Evolutionary conservation across 2,329 filamentous ascomycete genomes (phyloP), one percentile per base, ranked within the genome.

Genomic region (Colletotrichum orchidophilum): DNA sequence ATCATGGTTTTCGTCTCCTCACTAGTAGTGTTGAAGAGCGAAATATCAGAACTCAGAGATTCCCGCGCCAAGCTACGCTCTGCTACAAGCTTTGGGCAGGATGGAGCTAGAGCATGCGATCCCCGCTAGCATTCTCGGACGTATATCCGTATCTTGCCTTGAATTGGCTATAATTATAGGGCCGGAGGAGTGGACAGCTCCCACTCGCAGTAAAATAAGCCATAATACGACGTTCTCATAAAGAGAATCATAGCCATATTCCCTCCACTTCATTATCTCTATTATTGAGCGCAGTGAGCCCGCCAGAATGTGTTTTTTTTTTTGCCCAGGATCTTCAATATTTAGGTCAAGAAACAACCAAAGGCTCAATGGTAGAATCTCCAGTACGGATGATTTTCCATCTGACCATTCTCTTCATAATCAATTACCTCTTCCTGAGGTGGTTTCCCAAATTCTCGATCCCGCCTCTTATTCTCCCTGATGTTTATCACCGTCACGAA

Each of bases 381-480:
- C 68, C 68, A 70, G 12, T 67, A 67, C 2, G 63, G 57, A 50
- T 70, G 68, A 3, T 67, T 52, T n/a, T 70, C 68, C 68, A 70
- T 67, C 42, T 67, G 63, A 1, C 68, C 68, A 11, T 53, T 63
- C 26, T 70, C 68, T 1, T 70, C 68, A 24, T 61, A 70, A 18
- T 70, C 68, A 24, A 67, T 62, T 0, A 70, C 63, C 1, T 67
- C n/a, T 13, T 42, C 63, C 15, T 57, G 18, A 11, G 68, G 68
- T 1, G 68, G 63, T 2, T 52, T 70, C 27, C 68, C 68, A 11
- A 35, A 67, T n/a, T 67, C 39, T n/a, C 50, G 50, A n/a, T 79
- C 67, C 12, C 74, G 65, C 52, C 60, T 54, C 15, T 50, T 66
- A 52, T 75, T 75, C 21, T 75, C 70, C 15, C 27, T 63, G 8